Base-by-base conservation (phyloP, 2,329 filamentous ascomycete species). In the Thelonectria olida region DNA sequence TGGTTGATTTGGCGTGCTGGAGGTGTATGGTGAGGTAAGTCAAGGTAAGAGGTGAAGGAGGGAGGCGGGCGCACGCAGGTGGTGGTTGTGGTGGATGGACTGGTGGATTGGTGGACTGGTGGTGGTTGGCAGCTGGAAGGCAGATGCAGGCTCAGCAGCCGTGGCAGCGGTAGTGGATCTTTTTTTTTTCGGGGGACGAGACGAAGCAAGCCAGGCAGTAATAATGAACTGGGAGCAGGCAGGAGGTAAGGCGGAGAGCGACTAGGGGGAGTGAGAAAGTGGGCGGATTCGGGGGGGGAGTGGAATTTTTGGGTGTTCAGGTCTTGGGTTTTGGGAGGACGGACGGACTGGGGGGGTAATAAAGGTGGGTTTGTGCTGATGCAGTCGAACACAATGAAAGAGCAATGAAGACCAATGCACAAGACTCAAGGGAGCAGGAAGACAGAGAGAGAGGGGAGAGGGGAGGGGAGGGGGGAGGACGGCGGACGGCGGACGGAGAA, bases 11-110 rank as follows among this genome's bases (percentile, higher is more conserved):
- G 56, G 56, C 50, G 56, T 53, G 45, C 49, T 58, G 25, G 56
- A 59, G 49, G 56, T 49, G 49, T 54, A 58, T 58, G 56, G 50
- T 59, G 39, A 59, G 52, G 52, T 47, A 54, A 47, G 52, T 41
- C 44, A 54, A 54, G 50, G 50, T 53, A 53, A 38, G n/a, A 54
- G 57, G 57, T 59, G 57, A 59, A 54, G 57, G 50, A 59, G 50
- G 57, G 49, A 59, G 47, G 57, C 57, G 42, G 56, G 34, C 41
- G 42, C 22, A n/a, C 5, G 28, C 28, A 31, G 28, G 28, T 31
- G 28, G 28, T 31, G 28, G 28, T 31, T 31, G 28, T 31, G 10
- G 28, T 31, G 28, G 13, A 39, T n/a, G n/a, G n/a, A n/a, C n/a
- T n/a, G n/a, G n/a, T n/a, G n/a, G n/a, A n/a, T n/a, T n/a, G 28